Base-by-base conservation (phyloP, 2,329 filamentous ascomycete species). In the Orbilia oligospora region DNA sequence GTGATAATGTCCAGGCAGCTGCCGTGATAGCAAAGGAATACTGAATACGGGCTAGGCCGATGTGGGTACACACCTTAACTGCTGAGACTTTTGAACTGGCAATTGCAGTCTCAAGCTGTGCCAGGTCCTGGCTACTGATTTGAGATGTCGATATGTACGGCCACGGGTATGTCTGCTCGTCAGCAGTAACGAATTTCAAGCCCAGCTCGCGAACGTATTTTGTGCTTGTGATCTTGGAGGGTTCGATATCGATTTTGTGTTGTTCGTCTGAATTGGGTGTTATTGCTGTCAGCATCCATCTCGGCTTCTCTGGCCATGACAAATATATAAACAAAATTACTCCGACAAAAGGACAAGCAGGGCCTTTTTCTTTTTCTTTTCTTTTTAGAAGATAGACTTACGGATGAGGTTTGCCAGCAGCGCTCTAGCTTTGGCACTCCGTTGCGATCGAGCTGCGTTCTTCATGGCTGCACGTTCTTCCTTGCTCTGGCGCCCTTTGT, bases 231-330 rank as follows among this genome's bases (percentile, higher is more conserved):
- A 77, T 77, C 44, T 77, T 77, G 49, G 73, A 68, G 4, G 73
- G 73, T 61, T 77, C 73, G 51, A 77, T 77, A n/a, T 77, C 73
- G 41, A 71, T 71, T 67, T 77, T 77, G 73, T 77, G 73, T 77
- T 77, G 73, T 61, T 77, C 73, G 61, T 71, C 73, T 77, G 73
- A 51, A 33, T 18, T 56, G 33, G 67, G 33, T 24, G 56, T 33
- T 61, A 27, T 53, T 33, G 22, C 6, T 51, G 73, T 77, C 73
- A 77, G 73, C 73, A 77, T 77, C 56, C 38, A 70, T 72, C 53
- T 73, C 63, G 56, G 56, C 56, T 61, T 41, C 20, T 66, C 64
- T 55, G 20, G 53, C 46, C 46, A 71, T 77, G 73, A 77, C 73
- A 77, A 77, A 77, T 77, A 76, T 58, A 69, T 70, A 71, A 66